Base-by-base conservation (phyloP, 495 filamentous ascomycete species). In the Podospora anserina region DNA sequence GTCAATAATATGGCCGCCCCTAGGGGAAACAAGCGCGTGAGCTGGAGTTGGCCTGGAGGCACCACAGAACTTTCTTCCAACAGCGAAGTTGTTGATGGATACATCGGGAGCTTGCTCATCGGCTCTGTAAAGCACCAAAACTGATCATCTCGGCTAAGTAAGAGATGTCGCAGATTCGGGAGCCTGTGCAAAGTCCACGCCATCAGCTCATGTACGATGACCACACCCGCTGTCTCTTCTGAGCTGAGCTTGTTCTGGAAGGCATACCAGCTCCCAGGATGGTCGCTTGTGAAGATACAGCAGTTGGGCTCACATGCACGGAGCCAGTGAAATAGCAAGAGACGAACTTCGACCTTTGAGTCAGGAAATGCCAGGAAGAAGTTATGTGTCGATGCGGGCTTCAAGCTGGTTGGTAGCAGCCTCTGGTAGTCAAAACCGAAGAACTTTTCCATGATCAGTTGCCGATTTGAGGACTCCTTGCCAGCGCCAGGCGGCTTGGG, bases 1-100 rank as follows among this genome's bases (percentile, higher is more conserved):
- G 89, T 89, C 5, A 93, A 71, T 0, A 92, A 75, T 26, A 89
- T 83, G 0, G 82, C 86, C 5, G 78, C 76, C 5, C 89, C 88
- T 28, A 78, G 73, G 6, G 86, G 85, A 62, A 92, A 90, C 3
- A 92, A 72, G 2, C 85, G 82, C 1, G 75, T 80, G n/a, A 84
- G 61, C 18, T 71, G 74, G 5, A 80, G 69, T n/a, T 74, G 70
- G 0, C 78, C 80, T 0, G 74, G 70, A 0, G 74, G 71, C 0
- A 23, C 15, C 3, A 54, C 65, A 4, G 67, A 26, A 1, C 30
- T 13, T 19, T 70, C 62, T 49, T 49, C 39, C 39, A 49, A 49
- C 18, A 61, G 30, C 0, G 58, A 7, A 2, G 68, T 56, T 7
- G 73, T 69, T 4, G 76, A 75, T 0, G 72, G 74, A 60, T 74